Conservation (phyloP, 768 basidiomycete species). For the Termitomyces sp. region DNA sequence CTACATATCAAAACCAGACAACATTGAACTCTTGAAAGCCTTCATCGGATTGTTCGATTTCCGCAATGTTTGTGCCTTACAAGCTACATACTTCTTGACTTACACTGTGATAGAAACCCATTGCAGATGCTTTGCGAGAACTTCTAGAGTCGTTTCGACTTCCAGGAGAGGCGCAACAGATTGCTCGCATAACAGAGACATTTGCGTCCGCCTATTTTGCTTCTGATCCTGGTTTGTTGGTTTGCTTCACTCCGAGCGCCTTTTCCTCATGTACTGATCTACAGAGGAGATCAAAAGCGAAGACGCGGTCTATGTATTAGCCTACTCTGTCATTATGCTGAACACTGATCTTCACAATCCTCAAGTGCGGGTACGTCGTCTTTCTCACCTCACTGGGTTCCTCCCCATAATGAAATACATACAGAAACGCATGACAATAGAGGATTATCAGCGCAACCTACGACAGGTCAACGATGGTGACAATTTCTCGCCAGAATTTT, state of each 20-base stretch:
- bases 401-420: neutral
- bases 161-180: constrained; percentile 95
- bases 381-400: neutral
- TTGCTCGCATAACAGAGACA: constrained; percentile 88
- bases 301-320: constrained; percentile 91
- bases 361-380: constrained; percentile 69
- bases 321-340: constrained; percentile 96
- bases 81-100: neutral
- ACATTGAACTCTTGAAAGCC: constrained; percentile 77
- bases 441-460: constrained; percentile 90
- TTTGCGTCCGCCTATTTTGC: constrained; percentile 93
- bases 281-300: constrained; percentile 84
- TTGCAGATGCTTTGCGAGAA: constrained; percentile 95
- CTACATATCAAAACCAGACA: constrained; percentile 86
- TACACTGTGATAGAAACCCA: constrained; percentile 63
- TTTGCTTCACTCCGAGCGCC: neutral
- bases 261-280: constrained; percentile 5
- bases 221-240: constrained; percentile 64
- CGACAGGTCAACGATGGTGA: constrained; percentile 86
- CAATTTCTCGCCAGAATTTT: constrained; percentile 82
- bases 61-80: constrained; percentile 57
- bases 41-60: constrained; percentile 92
- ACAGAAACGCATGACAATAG: constrained; percentile 94
- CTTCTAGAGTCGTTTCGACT: constrained; percentile 90
- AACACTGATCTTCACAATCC: constrained; percentile 98